A percentile compares a stretch with the other conserved stretches of the same genome.
These are phyloP conservation scores for Auriscalpium microsporum DNA, from an alignment of 768 basidiomycete genomes.

Conservation along the genomic window DNA sequence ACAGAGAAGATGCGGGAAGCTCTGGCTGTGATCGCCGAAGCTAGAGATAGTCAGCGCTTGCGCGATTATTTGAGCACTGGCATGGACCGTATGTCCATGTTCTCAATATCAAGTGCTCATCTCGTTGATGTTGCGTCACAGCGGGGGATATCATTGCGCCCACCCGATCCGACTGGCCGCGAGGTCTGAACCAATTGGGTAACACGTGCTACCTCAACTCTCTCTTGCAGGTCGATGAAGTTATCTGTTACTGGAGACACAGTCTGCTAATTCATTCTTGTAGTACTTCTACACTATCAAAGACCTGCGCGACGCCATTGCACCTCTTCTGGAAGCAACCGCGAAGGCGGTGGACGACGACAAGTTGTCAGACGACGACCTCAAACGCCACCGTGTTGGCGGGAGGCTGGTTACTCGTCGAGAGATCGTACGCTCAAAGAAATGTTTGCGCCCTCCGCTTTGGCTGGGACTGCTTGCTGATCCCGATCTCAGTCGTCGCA, in stretches of 20 bases:
- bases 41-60: conserved; percentile 63
- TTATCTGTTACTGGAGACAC: background rate
- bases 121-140: conserved; percentile 19
- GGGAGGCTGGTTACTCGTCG: conserved; percentile 73
- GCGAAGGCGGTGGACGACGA: conserved; percentile 52
- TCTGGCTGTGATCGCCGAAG: conserved; percentile 63
- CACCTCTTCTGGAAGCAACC: conserved; percentile 45
- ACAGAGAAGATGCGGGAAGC: conserved; percentile 67
- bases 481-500: conserved; percentile 51
- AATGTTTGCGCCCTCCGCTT: conserved; percentile 41
- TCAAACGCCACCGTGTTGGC: conserved; percentile 79
- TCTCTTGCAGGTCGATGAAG: conserved; percentile 47
- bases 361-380: conserved; percentile 71
- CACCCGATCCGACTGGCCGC: conserved; percentile 60
- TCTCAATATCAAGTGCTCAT: background rate
- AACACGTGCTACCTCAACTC: conserved; percentile 88
- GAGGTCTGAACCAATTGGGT: conserved; percentile 82
- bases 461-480: conserved; percentile 7
- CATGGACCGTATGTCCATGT: conserved; percentile 55
- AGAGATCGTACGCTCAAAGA: conserved; percentile 77
- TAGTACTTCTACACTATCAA: conserved; percentile 97
- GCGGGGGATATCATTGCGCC: conserved; percentile 55
- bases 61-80: conserved; percentile 58
- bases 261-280: background rate
- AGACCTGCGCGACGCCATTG: conserved; percentile 73